Base-by-base conservation (phyloP, 139 green algal species). In the Coelastrella sp. region DNA sequence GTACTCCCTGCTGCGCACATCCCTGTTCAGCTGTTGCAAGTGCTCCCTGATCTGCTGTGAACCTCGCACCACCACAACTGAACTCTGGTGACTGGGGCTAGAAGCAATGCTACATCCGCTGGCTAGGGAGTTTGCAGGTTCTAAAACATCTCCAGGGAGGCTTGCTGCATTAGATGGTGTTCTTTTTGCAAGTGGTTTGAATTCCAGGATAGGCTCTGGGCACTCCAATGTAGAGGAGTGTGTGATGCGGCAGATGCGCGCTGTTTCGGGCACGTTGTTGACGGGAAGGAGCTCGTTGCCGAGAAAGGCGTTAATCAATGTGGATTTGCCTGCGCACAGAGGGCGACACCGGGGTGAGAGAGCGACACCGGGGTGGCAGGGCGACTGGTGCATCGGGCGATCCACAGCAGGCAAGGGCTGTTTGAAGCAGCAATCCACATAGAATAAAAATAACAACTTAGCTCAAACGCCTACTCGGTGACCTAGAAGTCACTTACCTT, bases 221-320 rank as follows among this genome's bases (percentile, higher is more conserved):
- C 87, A 86, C 7, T 56, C 58, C 17, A 24, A 22, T 35, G 82
- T 63, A 3, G 91, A 72, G 11, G 66, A 11, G 78, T 96, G 94
- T 3, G 87, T 84, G 58, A 96, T 93, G 25, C 79, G 78, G 68
- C 83, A 87, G 80, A 96, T 94, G 68, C 93, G 90, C 0, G 93
- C 94, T 4, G 93, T 95, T 87, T 95, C 95, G 15, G 95, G 94
- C n/a, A 96, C 93, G 59, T 97, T 97, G 94, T 94, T 97, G 70
- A 94, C 92, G 15, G 96, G 96, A 72, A 97, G 87, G 11, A 95
- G 35, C 49, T 94, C 90, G 6, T 79, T 59, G 15, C 93, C 93
- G 19, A 95, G 78, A 27, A 97, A 88, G 7, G 94, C 89, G 57
- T 97, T 97, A 60, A 97, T 90, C 75, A 97, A 91, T 6, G 96